Percentiles rank a stretch among this genome's conserved stretches.
phyloP scores from a whole-genome alignment of 257 asterid species.

The Fraxinus quadrangulata region DNA sequence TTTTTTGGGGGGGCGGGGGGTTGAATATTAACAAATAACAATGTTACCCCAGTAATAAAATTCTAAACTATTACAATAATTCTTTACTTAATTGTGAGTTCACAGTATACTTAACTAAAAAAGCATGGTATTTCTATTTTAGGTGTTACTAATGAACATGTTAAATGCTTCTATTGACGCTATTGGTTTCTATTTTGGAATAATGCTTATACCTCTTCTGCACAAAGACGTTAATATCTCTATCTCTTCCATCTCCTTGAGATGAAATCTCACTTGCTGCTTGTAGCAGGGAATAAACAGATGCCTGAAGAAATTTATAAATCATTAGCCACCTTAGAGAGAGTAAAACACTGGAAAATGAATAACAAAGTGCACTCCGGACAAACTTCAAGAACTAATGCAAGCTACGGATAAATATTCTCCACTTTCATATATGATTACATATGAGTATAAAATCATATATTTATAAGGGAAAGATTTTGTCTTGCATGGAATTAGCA shows the following conservation, averaged over 20 bases:
- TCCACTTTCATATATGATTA: not conserved
- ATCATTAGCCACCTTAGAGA: conserved; percentile 33
- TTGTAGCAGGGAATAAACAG: conserved; percentile 82
- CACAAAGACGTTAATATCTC: conserved; percentile 74
- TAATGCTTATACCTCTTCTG: conserved; percentile 64
- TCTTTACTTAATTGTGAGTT: not conserved
- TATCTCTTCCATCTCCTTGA: conserved; percentile 92
- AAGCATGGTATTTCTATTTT: not conserved
- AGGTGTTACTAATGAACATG: not conserved
- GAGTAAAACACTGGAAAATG: conserved; percentile 1
- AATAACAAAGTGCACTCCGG: conserved; percentile 19
- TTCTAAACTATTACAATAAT: not conserved
- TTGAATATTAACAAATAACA: not conserved
- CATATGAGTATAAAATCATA: too few relatives aligned
- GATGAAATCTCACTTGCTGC: conserved; percentile 87
- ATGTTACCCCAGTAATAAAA: not conserved
- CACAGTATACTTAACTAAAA: not conserved
- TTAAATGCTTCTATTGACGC: not conserved
- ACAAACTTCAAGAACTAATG: conserved; percentile 9
- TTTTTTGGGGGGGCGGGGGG: not conserved
- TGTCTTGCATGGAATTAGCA: too few relatives aligned
- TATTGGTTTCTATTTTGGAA: not conserved
- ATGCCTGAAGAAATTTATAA: conserved; percentile 62
- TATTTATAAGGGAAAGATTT: too few relatives aligned
- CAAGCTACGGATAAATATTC: not conserved